A percentile compares a stretch with the other conserved stretches of the same genome.
phyloP scores from a whole-genome alignment of 192 early-diverging fungal species.

The Backusella australiensis region DNA sequence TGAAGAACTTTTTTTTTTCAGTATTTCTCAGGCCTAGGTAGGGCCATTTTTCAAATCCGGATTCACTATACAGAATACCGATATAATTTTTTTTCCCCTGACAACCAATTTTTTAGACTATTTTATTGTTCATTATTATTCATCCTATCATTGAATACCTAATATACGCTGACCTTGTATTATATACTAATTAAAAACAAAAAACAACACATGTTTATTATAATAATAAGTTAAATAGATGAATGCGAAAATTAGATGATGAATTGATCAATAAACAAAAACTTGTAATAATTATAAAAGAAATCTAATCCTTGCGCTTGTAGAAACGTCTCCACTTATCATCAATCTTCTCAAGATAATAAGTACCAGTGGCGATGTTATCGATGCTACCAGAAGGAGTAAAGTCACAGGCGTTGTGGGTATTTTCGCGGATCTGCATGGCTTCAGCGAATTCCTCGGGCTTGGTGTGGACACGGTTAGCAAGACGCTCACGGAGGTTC shows the following conservation, averaged over 20 bases:
- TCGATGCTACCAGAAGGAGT: constrained; percentile 67
- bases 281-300: background rate
- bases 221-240: constrained; percentile 3
- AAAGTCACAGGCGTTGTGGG: constrained; percentile 82
- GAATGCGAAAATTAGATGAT: constrained; percentile 10
- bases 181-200: background rate
- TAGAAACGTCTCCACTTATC: constrained; percentile 91
- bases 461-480: constrained; percentile 67
- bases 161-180: background rate
- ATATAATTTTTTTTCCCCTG: background rate
- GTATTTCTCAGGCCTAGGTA: no score
- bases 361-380: constrained; percentile 69
- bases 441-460: constrained; percentile 77
- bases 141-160: background rate
- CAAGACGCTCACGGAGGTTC: constrained; percentile 69
- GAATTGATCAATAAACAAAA: background rate
- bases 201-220: constrained; percentile 2
- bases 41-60: no score
- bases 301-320: constrained; percentile 48
- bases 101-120: background rate
- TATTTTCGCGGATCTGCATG: constrained; percentile 86
- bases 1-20: no score
- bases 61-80: no score
- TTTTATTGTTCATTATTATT: background rate
- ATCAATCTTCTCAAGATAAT: constrained; percentile 88